Evolutionary conservation across 352 stramenopile species (phyloP).

Genomic region (Blastocystis sp.): DNA sequence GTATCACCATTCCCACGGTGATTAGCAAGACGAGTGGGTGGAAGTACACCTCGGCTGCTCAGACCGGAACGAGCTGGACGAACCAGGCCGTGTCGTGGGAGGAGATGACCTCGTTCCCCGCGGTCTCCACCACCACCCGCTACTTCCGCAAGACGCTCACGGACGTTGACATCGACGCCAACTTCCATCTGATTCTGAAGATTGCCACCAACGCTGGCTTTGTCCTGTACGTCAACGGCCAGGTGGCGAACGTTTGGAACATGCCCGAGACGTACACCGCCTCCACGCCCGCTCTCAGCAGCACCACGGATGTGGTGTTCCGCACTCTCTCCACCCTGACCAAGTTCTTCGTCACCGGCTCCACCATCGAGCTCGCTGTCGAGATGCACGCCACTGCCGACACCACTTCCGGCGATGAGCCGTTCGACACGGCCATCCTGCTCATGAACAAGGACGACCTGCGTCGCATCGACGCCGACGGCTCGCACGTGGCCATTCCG

Average conservation of each 20-base stretch:
- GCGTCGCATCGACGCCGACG: not conserved
- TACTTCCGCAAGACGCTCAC: slow-evolving; percentile 10
- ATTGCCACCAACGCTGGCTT: slow-evolving; percentile 2
- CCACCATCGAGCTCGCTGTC: not conserved
- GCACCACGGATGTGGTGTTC: not conserved
- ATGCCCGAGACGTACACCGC: not conserved
- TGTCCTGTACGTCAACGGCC: slow-evolving; percentile 1
- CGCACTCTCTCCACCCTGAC: not conserved
- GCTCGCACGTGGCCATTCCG: not conserved
- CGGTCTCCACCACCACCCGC: not conserved
- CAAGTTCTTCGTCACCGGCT: not conserved
- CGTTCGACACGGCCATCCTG: not conserved
- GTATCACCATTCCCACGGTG: not conserved
- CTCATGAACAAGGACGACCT: not conserved
- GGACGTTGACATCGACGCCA: not conserved
- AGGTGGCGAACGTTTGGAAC: not conserved
- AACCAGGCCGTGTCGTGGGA: not conserved
- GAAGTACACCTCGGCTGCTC: slow-evolving; percentile 30
- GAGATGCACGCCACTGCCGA: not conserved
- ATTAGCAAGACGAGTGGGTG: not conserved
- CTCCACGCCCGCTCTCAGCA: not conserved
- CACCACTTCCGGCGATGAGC: slow-evolving; percentile 4
- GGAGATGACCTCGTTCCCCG: not conserved
- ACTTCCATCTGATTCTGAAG: not conserved
- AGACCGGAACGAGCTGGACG: slow-evolving; percentile 8